Evolutionary conservation across 495 filamentous ascomycete genomes (phyloP).

Genomic region (Cudoniella acicularis): DNA sequence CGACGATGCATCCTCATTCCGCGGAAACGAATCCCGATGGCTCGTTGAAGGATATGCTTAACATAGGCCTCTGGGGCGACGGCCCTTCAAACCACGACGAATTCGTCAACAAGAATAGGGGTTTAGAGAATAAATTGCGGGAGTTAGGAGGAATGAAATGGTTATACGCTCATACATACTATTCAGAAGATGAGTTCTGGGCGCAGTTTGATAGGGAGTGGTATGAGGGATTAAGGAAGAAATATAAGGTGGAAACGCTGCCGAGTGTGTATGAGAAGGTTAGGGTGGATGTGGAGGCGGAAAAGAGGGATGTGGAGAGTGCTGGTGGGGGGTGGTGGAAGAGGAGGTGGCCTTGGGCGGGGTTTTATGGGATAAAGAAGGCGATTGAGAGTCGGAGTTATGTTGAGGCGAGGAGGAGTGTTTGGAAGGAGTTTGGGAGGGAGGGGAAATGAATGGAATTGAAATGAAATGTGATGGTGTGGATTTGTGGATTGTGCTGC

Average conservation of each 20-base stretch:
- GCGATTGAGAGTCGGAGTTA: constrained; percentile 22
- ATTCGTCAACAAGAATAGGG: constrained; percentile 56
- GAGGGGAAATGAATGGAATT: not conserved
- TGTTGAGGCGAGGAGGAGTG: constrained; percentile 13
- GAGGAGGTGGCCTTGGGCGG: constrained; percentile 21
- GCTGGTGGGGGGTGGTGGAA: not conserved
- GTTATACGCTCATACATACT: constrained; percentile 61
- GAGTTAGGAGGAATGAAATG: constrained; percentile 64
- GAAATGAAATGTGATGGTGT: no score
- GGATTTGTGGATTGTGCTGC: no score
- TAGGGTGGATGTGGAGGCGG: constrained; percentile 32
- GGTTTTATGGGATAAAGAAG: constrained; percentile 23
- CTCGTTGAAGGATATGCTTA: constrained; percentile 41
- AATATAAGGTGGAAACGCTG: constrained; percentile 47
- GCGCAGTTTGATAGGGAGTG: constrained; percentile 42
- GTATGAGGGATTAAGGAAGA: constrained; percentile 49
- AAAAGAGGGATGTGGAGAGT: constrained; percentile 1
- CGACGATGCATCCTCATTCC: constrained; percentile 47
- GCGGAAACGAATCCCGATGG: constrained; percentile 24
- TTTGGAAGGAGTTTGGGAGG: constrained; percentile 17
- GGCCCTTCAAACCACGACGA: constrained; percentile 35
- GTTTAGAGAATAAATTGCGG: constrained; percentile 59
- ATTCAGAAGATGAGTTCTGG: constrained; percentile 53
- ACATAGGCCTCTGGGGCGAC: constrained; percentile 54
- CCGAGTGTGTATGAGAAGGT: constrained; percentile 55